Evolutionary conservation across 2,329 filamentous ascomycete species (phyloP), one percentile per base, ranked within the genome.

Genomic region (Triangularia verruculosa): DNA sequence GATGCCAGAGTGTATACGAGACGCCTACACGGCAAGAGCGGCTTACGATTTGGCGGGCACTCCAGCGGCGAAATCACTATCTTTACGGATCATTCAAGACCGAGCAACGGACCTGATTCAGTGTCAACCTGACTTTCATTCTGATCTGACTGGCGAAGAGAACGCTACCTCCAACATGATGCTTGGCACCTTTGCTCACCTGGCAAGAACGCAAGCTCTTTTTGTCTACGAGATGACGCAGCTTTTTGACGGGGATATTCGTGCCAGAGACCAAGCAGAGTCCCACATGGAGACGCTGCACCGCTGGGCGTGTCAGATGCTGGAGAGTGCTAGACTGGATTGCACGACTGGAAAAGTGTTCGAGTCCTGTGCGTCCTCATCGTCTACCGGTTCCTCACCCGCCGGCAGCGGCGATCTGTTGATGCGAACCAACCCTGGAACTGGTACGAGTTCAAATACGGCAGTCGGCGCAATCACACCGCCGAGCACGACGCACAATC

Each of bases 231-330:
- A 82, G 57, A 78, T 79, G 32, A 80, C 85, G 62, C 73, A 78
- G 13, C 72, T 85, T 30, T 83, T 83, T 61, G 82, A 84, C 68
- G 79, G 79, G 13, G 78, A 83, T 67, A 77, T 83, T n/a, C 69
- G 74, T 15, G 72, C 76, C 4, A 75, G 78, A 1, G 72, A 75
- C 32, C 70, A 76, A 3, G 78, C 78, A 25, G 80, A 76, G 20
- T 7, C 20, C 65, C 67, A 78, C 59, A 86, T 85, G 1, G 80
- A 85, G 5, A 60, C 53, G n/a, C 57, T 66, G 2, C 27, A 61
- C n/a, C 15, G 55, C 1, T 67, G 66, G 66, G 34, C 59, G 0
- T 24, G n/a, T 11, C 64, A 69, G 47, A 68, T 70, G 68, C 28
- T 66, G 1, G 67, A 69, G 9, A 65, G 66, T 43, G 62, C 64